Conservation (phyloP, 176 grass and related monocot species). For the Zoysia japonica region DNA sequence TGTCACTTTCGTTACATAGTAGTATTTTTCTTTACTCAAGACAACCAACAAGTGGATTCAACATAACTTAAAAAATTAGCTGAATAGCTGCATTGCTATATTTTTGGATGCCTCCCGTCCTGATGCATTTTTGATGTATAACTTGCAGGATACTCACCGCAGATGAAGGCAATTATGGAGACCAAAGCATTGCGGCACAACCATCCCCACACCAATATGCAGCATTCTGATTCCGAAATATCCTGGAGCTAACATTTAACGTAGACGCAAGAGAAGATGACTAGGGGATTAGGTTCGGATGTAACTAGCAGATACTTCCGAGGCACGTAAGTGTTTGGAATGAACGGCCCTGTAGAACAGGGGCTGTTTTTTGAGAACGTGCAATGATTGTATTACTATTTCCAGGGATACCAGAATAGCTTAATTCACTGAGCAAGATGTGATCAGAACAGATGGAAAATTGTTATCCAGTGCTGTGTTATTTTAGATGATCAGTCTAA, state of each 20-base stretch:
- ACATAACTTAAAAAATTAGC: slow-evolving; percentile 10
- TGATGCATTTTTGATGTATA: slow-evolving; percentile 33
- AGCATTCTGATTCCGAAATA: slow-evolving; percentile 57
- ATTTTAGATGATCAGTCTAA: slow-evolving; percentile 24
- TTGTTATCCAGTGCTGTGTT: slow-evolving; percentile 17
- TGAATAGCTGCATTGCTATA: slow-evolving; percentile 3
- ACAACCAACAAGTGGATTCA: slow-evolving; percentile 28
- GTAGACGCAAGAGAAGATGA: slow-evolving; percentile 42
- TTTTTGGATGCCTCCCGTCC: slow-evolving; percentile 26
- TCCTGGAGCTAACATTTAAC: slow-evolving; percentile 45
- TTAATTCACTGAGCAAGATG: slow-evolving; percentile 21
- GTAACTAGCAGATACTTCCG: slow-evolving; percentile 38
- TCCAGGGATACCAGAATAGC: slow-evolving; percentile 15
- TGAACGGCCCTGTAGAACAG: slow-evolving; percentile 26
- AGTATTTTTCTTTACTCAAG: slow-evolving; percentile 4
- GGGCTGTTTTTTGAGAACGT: slow-evolving; percentile 17
- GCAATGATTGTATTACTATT: slow-evolving; percentile 10
- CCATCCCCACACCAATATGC: slow-evolving; percentile 58
- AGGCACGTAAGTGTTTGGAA: slow-evolving; percentile 18
- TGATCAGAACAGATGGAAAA: background rate
- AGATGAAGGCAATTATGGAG: slow-evolving; percentile 58
- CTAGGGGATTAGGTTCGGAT: slow-evolving; percentile 37
- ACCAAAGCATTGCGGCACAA: slow-evolving; percentile 56
- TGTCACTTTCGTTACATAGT: slow-evolving; percentile 20
- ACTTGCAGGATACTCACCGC: slow-evolving; percentile 52